These are phyloP conservation scores for Rostrohypoxylon terebratum DNA, from an alignment of 495 filamentous ascomycete species.

Conservation along the genomic window DNA sequence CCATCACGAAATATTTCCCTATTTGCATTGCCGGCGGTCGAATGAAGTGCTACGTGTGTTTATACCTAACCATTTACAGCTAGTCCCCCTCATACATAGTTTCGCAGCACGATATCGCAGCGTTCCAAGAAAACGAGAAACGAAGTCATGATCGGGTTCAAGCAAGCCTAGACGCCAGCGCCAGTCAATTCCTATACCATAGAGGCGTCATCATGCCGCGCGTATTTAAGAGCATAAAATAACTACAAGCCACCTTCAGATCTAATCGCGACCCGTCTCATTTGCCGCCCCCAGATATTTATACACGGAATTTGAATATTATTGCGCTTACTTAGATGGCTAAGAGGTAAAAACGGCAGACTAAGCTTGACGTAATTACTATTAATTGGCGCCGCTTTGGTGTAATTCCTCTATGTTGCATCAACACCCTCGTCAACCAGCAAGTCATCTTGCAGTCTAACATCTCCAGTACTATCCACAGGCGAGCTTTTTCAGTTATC, in stretches of 20 bases:
- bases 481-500: neutral
- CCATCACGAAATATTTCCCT: constrained; percentile 24
- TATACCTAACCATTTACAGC: constrained; percentile 16
- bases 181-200: neutral
- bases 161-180: neutral
- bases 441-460: constrained; percentile 9
- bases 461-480: neutral
- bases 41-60: neutral
- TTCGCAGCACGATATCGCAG: neutral
- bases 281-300: constrained; percentile 23
- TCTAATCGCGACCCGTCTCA: constrained; percentile 24
- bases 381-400: constrained; percentile 16
- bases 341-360: neutral
- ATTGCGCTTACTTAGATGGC: constrained; percentile 20
- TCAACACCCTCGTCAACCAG: constrained; percentile 6
- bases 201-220: neutral
- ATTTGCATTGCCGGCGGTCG: constrained; percentile 4
- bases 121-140: neutral
- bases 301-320: neutral
- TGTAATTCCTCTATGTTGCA: constrained; percentile 5
- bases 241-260: constrained; percentile 12
- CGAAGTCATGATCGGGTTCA: neutral
- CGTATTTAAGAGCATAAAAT: constrained; percentile 5
- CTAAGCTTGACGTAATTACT: constrained; percentile 23
- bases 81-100: constrained; percentile 1